Base-by-base conservation (phyloP, 2,329 filamentous ascomycete genomes). In the Didymella glomerata region DNA sequence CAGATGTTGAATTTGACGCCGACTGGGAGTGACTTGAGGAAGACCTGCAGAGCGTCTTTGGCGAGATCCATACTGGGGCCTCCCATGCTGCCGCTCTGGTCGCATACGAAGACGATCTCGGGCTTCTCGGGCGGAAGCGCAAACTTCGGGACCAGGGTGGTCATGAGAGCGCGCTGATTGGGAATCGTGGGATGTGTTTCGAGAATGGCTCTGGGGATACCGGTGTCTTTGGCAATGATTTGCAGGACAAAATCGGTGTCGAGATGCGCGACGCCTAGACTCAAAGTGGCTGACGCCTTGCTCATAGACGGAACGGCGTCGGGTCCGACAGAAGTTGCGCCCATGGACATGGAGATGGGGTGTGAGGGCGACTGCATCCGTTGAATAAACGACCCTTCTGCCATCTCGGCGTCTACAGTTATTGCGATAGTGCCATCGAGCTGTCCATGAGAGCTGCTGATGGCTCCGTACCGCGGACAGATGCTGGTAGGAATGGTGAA, bases 51-150 rank as follows among this genome's bases (percentile, higher is more conserved):
- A 0, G 87, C 87, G 1, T 81, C 76, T 24, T 81, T 77, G 3
- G 88, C 79, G 30, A 86, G 82, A 0, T 65, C 62, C 1, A 89
- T 89, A 38, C 83, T 84, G 4, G 64, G 62, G 0, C 74, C 69
- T 3, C 22, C 25, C 88, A 90, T 90, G 58, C 87, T 90, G 0
- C 88, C 89, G 55, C 88, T 90, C 50, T 89, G 84, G 71, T 93
- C 90, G 54, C 87, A 89, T 4, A 93, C 78, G 64, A 93, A 92
- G 18, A 92, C 85, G 22, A 93, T 83, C 69, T 93, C 90, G 0
- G 83, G 83, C 18, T 74, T 77, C 9, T 82, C 79, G 0, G 82
- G 70, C 0, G 86, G 85, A 0, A 91, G 77, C n/a, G 81, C 80
- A 75, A 91, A 91, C 61, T 86, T 88, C 2, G 90, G 90, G 0